A percentile compares a stretch with the other conserved stretches of the same genome.
Conservation (phyloP, 148 eudicot genomes). For the Arctostaphylos glauca region DNA sequence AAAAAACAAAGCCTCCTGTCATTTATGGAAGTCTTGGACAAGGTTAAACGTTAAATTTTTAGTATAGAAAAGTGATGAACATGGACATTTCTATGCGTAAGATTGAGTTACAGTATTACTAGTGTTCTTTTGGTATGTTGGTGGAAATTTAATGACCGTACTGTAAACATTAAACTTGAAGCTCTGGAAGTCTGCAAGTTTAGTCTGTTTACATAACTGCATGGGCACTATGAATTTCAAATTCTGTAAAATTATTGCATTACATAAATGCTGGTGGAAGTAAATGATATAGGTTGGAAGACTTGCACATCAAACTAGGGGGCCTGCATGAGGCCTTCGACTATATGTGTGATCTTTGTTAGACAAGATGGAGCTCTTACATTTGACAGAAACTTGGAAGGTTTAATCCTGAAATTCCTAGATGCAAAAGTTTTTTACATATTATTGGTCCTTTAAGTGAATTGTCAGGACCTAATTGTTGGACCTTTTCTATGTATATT, state of each 20-base stretch:
- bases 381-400: not conserved
- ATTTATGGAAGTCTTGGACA: too few species aligned
- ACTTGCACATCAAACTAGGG: not conserved
- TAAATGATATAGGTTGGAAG: not conserved
- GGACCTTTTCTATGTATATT: not conserved
- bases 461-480: not conserved
- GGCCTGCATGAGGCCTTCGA: not conserved
- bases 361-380: not conserved
- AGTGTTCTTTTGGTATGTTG: too few species aligned
- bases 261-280: not conserved
- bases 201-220: not conserved
- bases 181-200: not conserved
- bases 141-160: not conserved
- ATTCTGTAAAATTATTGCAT: too few species aligned
- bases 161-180: constrained; percentile 3
- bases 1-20: too few species aligned
- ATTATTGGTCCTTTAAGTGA: not conserved
- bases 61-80: too few species aligned
- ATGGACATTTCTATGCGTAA: too few species aligned
- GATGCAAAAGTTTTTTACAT: not conserved
- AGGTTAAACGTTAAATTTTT: too few species aligned
- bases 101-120: too few species aligned
- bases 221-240: not conserved
- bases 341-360: not conserved
- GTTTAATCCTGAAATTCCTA: not conserved